Base-by-base conservation (phyloP, 257 asterid genomes). In the Nicotiana attenuata region DNA sequence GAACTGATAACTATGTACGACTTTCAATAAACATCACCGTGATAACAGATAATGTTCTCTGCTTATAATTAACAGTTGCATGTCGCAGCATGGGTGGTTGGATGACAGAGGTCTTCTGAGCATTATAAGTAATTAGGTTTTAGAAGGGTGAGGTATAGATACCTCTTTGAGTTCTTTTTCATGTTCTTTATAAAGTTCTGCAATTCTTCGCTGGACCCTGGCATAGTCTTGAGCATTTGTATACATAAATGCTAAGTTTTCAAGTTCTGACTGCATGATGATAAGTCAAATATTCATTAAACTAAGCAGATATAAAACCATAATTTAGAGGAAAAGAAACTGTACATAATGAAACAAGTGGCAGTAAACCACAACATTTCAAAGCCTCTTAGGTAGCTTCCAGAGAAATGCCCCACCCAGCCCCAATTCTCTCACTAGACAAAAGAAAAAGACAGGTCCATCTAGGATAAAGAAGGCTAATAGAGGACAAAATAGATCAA, bases 131-230 rank as follows among this genome's bases (percentile, higher is more conserved):
- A 80, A 52, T 64, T 22, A 10, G 52, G 57, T 19, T 81, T 63
- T 69, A 78, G 1, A 22, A 7, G 26, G 67, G 29, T 24, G 29
- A 81, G 77, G 53, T 29, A 60, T 65, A 78, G 41, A 77, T 85
- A 94, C 98, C 98, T 94, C 98, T 24, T 85, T 76, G 81, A 94
- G 91, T 77, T 94, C 98, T 65, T 92, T 93, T 88, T 93, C 98
- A 82, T 92, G 98, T 76, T 93, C 97, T 68, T 83, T 86, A 88
- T 85, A 85, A 64, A 94, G 97, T 82, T 93, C 96, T 59, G 91
- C 92, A 85, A 94, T 89, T 87, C 97, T 91, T 80, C 91, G 88
- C 88, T 89, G 90, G 84, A 88, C 85, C 88, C 90, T 92, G 35
- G 94, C 92, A 89, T 93, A 86, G 81, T 92, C 97, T 82, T 91